These are phyloP conservation scores for Umbellularia californica DNA, from an alignment of 164 flowering plant species.

Conservation along the genomic window DNA sequence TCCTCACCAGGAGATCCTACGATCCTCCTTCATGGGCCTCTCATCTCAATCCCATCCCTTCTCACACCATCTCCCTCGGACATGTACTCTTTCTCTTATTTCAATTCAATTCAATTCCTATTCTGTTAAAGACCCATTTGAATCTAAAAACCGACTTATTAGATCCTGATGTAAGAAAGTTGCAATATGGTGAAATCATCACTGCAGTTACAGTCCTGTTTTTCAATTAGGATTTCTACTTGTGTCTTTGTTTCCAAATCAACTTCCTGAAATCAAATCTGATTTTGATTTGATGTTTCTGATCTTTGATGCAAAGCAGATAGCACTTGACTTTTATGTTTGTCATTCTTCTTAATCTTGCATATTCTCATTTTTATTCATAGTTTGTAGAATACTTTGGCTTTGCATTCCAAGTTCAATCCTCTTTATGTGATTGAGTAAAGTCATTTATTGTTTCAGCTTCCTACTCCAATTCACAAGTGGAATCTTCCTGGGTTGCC, in stretches of 20 bases:
- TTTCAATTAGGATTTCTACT: no score
- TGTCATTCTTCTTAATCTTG: background rate
- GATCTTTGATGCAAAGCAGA: no score
- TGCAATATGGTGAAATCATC: no score
- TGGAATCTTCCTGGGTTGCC: slow-evolving; percentile 93
- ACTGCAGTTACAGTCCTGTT: no score
- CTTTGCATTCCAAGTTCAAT: background rate
- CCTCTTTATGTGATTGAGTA: background rate
- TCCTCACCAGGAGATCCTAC: slow-evolving; percentile 54
- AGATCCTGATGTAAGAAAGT: no score
- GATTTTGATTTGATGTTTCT: no score
- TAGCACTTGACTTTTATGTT: background rate
- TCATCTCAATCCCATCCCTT: slow-evolving; percentile 67
- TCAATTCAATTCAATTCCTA: background rate
- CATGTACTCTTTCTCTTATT: slow-evolving; percentile 36
- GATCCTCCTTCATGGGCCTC: slow-evolving; percentile 81
- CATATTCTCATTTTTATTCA: background rate
- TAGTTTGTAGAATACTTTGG: background rate
- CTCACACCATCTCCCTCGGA: slow-evolving; percentile 62
- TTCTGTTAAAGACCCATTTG: background rate
- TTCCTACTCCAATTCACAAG: slow-evolving; percentile 92
- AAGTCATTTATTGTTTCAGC: slow-evolving; percentile 28
- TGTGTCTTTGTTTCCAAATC: no score
- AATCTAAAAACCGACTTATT: background rate
- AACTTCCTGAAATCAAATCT: no score